Percentiles rank a stretch among this genome's conserved stretches.
Evolutionary conservation across 176 grass and related monocot species (phyloP).

Genomic region (Avena eriantha): DNA sequence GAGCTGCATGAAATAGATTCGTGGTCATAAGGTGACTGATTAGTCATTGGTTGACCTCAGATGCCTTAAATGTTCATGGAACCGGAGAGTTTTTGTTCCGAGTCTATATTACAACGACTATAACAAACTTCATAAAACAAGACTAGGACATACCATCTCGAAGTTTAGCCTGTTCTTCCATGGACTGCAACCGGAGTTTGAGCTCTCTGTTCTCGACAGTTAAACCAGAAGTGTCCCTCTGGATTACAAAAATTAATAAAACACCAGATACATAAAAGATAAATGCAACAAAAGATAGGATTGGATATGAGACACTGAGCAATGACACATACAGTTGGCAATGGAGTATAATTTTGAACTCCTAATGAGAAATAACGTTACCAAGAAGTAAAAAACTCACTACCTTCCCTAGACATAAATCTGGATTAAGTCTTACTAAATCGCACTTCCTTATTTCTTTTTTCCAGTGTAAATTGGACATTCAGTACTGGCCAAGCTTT

Average conservation of each 20-base stretch:
- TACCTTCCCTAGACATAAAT: not conserved
- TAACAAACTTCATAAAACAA: constrained; percentile 44
- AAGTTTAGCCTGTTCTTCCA: constrained; percentile 99
- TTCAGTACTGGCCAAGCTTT: not conserved
- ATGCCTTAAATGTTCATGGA: constrained; percentile 9
- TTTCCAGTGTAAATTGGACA: not conserved
- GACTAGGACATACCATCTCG: constrained; percentile 72
- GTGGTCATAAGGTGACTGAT: not conserved
- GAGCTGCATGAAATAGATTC: constrained; percentile 59
- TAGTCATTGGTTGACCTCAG: constrained; percentile 14
- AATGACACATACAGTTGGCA: constrained; percentile 7
- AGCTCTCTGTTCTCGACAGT: constrained; percentile 94
- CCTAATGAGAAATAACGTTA: not conserved
- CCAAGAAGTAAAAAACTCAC: not conserved
- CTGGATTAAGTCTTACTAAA: constrained; percentile 1
- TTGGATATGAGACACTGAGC: not conserved
- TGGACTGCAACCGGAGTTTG: constrained; percentile 88
- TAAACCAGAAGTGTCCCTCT: constrained; percentile 91
- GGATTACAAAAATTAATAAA: constrained; percentile 30
- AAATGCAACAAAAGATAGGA: constrained; percentile 27
- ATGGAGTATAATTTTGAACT: not conserved
- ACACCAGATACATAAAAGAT: not conserved
- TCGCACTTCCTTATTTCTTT: constrained; percentile 3
- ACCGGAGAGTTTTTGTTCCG: not conserved
- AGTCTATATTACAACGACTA: not conserved